Evolutionary conservation across 495 filamentous ascomycete species (phyloP).

Genomic region (Aspergillus taichungensis): DNA sequence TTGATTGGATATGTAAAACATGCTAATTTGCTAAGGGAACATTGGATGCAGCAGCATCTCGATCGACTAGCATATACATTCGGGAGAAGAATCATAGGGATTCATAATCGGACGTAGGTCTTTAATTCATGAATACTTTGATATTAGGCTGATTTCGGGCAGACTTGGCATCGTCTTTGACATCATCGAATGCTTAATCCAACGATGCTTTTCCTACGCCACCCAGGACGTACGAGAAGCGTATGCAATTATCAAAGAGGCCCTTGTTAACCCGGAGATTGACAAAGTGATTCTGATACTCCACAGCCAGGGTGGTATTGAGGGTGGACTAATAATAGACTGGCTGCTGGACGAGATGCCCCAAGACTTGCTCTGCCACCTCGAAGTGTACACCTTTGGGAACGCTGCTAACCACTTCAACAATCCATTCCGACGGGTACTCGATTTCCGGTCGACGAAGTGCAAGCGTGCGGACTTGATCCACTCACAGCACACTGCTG

Average conservation of each 20-base stretch:
- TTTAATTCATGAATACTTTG: too few relatives aligned
- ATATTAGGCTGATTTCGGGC: too few relatives aligned
- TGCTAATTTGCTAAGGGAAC: conserved; percentile 11
- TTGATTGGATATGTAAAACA: too few relatives aligned
- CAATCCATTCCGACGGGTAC: conserved; percentile 49
- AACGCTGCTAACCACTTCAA: conserved; percentile 84
- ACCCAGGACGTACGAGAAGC: conserved; percentile 56
- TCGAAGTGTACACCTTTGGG: conserved; percentile 84
- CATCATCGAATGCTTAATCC: conserved; percentile 65
- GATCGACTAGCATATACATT: conserved; percentile 67
- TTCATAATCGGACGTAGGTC: conserved; percentile 69
- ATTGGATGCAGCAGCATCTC: conserved; percentile 56
- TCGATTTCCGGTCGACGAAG: background rate
- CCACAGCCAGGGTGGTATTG: conserved; percentile 78
- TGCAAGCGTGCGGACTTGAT: background rate
- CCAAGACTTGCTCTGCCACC: conserved; percentile 52
- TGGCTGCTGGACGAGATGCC: conserved; percentile 71
- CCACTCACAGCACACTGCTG: background rate
- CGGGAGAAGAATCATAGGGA: conserved; percentile 61
- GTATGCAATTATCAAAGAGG: conserved; percentile 21
- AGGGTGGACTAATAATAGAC: conserved; percentile 66
- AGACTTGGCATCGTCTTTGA: conserved; percentile 60
- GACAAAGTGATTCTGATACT: conserved; percentile 69
- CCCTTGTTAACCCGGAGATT: conserved; percentile 35
- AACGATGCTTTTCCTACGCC: conserved; percentile 65